phyloP scores from a whole-genome alignment of 345 rosid species.

The Trapa bicornis region DNA sequence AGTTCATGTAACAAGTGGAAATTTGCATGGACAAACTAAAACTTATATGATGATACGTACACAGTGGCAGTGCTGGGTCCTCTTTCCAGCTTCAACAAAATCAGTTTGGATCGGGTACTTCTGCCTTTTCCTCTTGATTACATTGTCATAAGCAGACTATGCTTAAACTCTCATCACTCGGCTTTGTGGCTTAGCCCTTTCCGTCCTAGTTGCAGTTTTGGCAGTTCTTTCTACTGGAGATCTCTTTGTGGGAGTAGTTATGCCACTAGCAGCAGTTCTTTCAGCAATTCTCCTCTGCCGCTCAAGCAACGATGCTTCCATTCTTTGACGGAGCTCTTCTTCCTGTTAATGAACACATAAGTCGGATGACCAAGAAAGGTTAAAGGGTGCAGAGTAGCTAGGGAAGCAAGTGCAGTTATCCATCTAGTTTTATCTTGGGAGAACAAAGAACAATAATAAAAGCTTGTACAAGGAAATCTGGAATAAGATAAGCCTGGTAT shows the following conservation, averaged over 20 bases:
- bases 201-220: conserved; percentile 17
- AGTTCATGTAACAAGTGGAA: background rate
- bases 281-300: conserved; percentile 80
- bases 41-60: background rate
- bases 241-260: conserved; percentile 29
- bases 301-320: conserved; percentile 48
- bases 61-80: background rate
- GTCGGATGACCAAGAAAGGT: background rate
- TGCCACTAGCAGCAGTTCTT: conserved; percentile 47
- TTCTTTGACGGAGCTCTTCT: conserved; percentile 60
- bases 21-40: background rate
- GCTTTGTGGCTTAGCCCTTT: conserved; percentile 15
- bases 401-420: background rate
- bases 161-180: conserved; percentile 1
- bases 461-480: background rate
- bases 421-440: background rate
- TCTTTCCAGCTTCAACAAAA: background rate
- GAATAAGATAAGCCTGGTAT: background rate
- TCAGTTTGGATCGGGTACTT: background rate
- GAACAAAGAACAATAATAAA: background rate
- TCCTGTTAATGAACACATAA: conserved; percentile 34
- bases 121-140: background rate
- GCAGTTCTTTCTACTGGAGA: conserved; percentile 19
- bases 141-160: background rate
- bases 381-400: background rate